phyloP scores from a whole-genome alignment of 768 basidiomycete species.

The Tylopilus sp. region DNA sequence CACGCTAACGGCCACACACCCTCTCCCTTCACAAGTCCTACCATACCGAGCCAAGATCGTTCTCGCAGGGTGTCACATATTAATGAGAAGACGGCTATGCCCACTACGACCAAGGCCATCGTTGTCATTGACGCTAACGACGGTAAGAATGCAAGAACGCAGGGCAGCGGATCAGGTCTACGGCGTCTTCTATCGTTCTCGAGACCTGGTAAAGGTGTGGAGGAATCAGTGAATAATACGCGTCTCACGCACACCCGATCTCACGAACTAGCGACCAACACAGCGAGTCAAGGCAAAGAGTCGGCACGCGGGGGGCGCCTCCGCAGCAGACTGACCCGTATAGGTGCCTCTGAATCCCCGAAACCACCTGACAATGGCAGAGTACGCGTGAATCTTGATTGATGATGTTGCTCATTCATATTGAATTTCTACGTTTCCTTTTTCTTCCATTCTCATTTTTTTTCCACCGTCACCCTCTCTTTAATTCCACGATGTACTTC shows the following conservation, averaged over 20 bases:
- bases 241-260: constrained; percentile 24
- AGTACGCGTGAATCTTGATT: constrained; percentile 36
- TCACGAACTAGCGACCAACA: constrained; percentile 24
- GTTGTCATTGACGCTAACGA: constrained; percentile 58
- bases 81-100: constrained; percentile 32
- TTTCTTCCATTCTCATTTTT: background rate
- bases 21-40: constrained; percentile 24
- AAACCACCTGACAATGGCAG: constrained; percentile 32
- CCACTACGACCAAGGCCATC: constrained; percentile 59
- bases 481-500: constrained; percentile 28
- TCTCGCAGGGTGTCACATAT: constrained; percentile 25
- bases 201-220: constrained; percentile 29
- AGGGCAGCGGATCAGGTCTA: constrained; percentile 29
- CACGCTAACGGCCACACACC: constrained; percentile 24
- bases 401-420: constrained; percentile 16
- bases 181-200: constrained; percentile 33
- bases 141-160: constrained; percentile 27
- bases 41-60: constrained; percentile 30
- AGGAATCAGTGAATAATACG: constrained; percentile 25
- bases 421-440: constrained; percentile 8
- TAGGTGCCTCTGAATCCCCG: constrained; percentile 27
- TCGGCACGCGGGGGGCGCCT: constrained; percentile 25
- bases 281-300: constrained; percentile 20
- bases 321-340: constrained; percentile 27
- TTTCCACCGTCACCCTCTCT: constrained; percentile 3